These are phyloP conservation scores for Penicillium soppii DNA, from an alignment of 495 filamentous ascomycete genomes.

Conservation along the genomic window DNA sequence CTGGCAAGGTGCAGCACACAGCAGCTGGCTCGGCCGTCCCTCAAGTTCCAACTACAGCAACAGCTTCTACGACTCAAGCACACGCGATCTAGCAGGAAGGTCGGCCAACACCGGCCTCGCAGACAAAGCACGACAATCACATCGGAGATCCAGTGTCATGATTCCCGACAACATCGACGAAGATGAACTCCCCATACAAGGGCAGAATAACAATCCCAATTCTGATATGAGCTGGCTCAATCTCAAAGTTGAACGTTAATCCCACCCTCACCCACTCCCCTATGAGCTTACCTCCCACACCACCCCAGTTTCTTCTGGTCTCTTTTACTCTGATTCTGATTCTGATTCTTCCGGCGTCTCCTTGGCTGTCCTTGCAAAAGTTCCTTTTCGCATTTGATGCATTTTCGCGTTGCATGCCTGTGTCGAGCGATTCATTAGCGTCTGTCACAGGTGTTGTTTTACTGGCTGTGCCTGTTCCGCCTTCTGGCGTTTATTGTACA, in stretches of 20 bases:
- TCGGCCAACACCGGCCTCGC: conserved; percentile 13
- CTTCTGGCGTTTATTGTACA: neutral
- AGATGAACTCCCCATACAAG: conserved; percentile 35
- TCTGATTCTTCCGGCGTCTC: no score
- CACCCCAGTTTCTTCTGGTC: no score
- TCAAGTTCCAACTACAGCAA: conserved; percentile 62
- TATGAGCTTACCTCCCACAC: no score
- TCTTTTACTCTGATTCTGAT: neutral
- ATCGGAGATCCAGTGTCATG: conserved; percentile 37
- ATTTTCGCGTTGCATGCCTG: neutral
- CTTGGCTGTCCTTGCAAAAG: neutral
- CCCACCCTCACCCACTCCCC: no score
- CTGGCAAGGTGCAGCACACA: conserved; percentile 44
- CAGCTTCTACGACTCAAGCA: conserved; percentile 45
- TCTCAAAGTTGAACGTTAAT: conserved; percentile 42
- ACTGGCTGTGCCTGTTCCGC: neutral
- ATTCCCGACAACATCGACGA: conserved; percentile 43
- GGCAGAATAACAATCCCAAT: conserved; percentile 31
- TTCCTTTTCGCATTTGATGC: neutral
- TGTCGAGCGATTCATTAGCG: neutral
- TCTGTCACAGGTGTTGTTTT: neutral
- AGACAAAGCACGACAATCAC: conserved; percentile 19
- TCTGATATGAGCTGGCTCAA: conserved; percentile 81
- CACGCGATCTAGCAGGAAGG: conserved; percentile 27
- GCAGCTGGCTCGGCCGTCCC: conserved; percentile 49